A percentile compares a stretch with the other conserved stretches of the same genome.
Evolutionary conservation across 805 yeast species (phyloP).

Genomic region (Zygosaccharomyces siamensis): DNA sequence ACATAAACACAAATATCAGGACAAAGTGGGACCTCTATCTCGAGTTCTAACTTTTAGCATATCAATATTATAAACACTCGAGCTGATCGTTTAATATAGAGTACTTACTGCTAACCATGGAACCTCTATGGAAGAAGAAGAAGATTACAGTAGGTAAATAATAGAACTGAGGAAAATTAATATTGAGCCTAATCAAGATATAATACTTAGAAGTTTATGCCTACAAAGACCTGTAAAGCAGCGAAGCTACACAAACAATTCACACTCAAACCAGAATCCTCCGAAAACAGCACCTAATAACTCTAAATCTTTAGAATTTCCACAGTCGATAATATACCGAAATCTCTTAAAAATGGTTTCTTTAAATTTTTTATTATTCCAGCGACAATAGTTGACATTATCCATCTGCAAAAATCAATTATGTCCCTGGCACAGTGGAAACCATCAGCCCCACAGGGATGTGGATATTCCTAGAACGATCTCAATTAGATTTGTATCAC

Average conservation of each 20-base stretch:
- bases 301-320: constrained; percentile 46
- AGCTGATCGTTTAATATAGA: constrained; percentile 65
- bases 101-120: constrained; percentile 90
- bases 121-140: constrained; percentile 73
- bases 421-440: no score
- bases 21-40: constrained; percentile 72
- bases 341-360: constrained; percentile 35
- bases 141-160: constrained; percentile 63
- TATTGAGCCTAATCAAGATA: constrained; percentile 71
- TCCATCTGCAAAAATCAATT: no score
- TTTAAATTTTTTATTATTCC: constrained; percentile 18
- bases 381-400: no score
- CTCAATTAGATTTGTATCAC: no score
- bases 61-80: constrained; percentile 81
- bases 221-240: constrained; percentile 70
- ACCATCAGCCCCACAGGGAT: no score
- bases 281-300: constrained; percentile 56
- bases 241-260: constrained; percentile 62
- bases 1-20: constrained; percentile 61
- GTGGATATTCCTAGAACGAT: no score
- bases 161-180: constrained; percentile 66
- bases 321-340: constrained; percentile 41
- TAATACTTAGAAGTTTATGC: constrained; percentile 77
- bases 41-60: constrained; percentile 64
- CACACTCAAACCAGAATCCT: constrained; percentile 52